These are phyloP conservation scores for Corniculantispora saksenae DNA, from an alignment of 2,329 filamentous ascomycete species.

Conservation along the genomic window DNA sequence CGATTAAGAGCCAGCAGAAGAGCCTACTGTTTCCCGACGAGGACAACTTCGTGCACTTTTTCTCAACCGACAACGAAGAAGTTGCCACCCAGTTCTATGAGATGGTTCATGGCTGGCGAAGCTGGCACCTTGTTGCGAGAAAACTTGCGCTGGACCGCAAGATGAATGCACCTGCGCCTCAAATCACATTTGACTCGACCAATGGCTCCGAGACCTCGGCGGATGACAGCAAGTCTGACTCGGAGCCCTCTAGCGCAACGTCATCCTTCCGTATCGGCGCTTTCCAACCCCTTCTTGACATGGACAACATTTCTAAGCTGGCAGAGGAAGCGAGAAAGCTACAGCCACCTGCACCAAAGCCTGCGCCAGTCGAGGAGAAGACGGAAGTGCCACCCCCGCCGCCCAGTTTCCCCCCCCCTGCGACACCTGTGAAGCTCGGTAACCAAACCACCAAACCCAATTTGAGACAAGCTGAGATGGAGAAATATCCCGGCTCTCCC, in stretches of 20 bases:
- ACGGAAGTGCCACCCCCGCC: neutral
- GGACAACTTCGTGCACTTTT: slow-evolving; percentile 89
- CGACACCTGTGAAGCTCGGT: neutral
- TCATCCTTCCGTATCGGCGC: slow-evolving; percentile 64
- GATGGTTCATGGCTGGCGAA: slow-evolving; percentile 78
- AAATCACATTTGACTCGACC: slow-evolving; percentile 29
- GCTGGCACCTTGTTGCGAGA: slow-evolving; percentile 84
- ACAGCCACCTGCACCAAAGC: slow-evolving; percentile 31
- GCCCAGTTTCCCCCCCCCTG: neutral
- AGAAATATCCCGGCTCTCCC: neutral
- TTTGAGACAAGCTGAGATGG: neutral
- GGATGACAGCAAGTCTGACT: slow-evolving; percentile 21
- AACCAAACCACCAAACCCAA: neutral
- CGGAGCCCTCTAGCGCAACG: slow-evolving; percentile 44
- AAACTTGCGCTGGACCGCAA: slow-evolving; percentile 53
- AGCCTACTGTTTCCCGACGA: slow-evolving; percentile 78
- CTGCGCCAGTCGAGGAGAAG: neutral
- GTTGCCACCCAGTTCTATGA: slow-evolving; percentile 70
- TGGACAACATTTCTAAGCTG: slow-evolving; percentile 58
- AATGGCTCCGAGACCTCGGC: neutral
- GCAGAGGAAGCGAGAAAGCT: slow-evolving; percentile 52
- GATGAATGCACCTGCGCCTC: slow-evolving; percentile 30
- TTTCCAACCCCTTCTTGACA: slow-evolving; percentile 68
- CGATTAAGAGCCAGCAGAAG: slow-evolving; percentile 90
- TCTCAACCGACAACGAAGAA: slow-evolving; percentile 73